Base-by-base conservation (phyloP, 176 grass and related monocot species). In the Aegilops umbellulata region DNA sequence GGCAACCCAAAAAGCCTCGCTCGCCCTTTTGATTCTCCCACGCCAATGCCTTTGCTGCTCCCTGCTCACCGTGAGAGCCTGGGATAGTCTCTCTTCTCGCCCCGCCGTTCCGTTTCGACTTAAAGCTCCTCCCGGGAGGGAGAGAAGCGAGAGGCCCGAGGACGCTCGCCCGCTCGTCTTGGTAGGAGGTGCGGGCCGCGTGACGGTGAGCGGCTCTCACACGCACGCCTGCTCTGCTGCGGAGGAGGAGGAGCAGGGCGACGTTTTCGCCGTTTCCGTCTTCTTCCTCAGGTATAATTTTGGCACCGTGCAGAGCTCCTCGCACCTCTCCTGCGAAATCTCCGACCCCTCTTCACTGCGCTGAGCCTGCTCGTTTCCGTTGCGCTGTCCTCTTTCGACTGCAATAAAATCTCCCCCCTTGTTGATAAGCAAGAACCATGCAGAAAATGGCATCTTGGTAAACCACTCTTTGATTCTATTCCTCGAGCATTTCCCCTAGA, bases 51-150 rank as follows among this genome's bases (percentile, higher is more conserved):
- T 34, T 69, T 22, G 17, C 34, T 19, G 23, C 10, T 1, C 16
- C 46, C 46, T 67, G 46, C n/a, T 38, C 36, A 10, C 39, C 39
- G 39, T 42, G 39, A 11, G 39, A 42, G 39, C 2, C 39, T 42
- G 39, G 39, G 39, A 42, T 3, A 1, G 38, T 57, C 53, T 17
- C 47, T 70, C 66, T 65, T 65, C 58, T 32, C 41, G 80, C 22
- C 15, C 49, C 69, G 36, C 49, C 69, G 36, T 85, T 68, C 80
- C 81, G 67, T 88, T 88, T 83, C 55, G 23, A 55, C 83, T 91
- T 71, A 23, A 87, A 80, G 68, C 85, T 87, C 47, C 47, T 17
- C 47, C 15, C n/a, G n/a, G n/a, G n/a, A n/a, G n/a, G n/a, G n/a
- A n/a, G n/a, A n/a, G n/a, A n/a, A n/a, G n/a, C n/a, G n/a, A n/a